Evolutionary conservation across 2,329 filamentous ascomycete genomes (phyloP).

Genomic region (Chaetothyriales sp.): DNA sequence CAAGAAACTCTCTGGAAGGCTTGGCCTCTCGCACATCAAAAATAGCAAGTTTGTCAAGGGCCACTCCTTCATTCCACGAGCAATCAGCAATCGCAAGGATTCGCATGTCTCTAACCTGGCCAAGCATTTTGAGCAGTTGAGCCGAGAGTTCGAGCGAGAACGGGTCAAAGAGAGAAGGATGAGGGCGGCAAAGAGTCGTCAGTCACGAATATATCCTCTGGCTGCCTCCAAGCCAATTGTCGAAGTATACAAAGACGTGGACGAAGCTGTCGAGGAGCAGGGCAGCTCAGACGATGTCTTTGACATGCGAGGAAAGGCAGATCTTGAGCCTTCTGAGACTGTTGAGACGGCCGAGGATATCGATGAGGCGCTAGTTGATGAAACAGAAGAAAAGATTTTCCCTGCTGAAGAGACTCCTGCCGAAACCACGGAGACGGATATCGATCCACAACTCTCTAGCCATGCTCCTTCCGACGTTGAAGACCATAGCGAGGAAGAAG

Average conservation of each 20-base stretch:
- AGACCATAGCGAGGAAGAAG: constrained; percentile 53
- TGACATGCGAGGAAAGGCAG: constrained; percentile 17
- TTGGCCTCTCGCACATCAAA: constrained; percentile 55
- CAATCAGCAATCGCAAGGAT: constrained; percentile 56
- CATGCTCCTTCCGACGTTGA: constrained; percentile 51
- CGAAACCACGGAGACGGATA: constrained; percentile 26
- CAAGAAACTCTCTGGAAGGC: constrained; percentile 62
- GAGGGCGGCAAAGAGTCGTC: constrained; percentile 60
- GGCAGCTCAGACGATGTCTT: constrained; percentile 49
- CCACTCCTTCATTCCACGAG: constrained; percentile 73
- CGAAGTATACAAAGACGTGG: constrained; percentile 86
- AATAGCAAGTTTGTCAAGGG: constrained; percentile 33
- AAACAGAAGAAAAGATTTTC: constrained; percentile 19
- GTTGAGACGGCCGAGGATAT: constrained; percentile 16
- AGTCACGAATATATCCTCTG: constrained; percentile 71
- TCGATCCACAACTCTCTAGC: constrained; percentile 35
- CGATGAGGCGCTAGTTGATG: constrained; percentile 24
- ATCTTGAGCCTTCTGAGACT: constrained; percentile 12
- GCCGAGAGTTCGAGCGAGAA: constrained; percentile 91
- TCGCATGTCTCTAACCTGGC: constrained; percentile 82
- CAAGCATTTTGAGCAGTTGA: constrained; percentile 91
- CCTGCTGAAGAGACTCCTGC: constrained; percentile 24
- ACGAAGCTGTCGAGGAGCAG: constrained; percentile 78
- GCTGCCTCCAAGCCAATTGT: constrained; percentile 92
- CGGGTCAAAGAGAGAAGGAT: constrained; percentile 72